Conservation (phyloP, 805 yeast species). For the Saccharomycopsis babjevae region DNA sequence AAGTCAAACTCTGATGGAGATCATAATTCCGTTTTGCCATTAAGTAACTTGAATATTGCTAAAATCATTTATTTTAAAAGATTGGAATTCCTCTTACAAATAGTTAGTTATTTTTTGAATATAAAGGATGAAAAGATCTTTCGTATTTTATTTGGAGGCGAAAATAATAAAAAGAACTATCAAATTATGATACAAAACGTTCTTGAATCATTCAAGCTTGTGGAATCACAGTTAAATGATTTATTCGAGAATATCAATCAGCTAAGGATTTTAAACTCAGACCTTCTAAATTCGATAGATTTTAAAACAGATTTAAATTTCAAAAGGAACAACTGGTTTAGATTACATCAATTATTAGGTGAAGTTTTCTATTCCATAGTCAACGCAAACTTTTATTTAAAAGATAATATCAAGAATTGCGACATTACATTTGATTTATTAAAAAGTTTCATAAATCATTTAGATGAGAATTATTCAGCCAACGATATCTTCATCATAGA, state of each 20-base stretch:
- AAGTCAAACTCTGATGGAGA: conserved; percentile 12
- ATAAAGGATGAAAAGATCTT: conserved; percentile 5
- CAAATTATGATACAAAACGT: conserved; percentile 31
- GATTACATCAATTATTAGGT: conserved; percentile 63
- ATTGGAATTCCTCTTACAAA: conserved; percentile 63
- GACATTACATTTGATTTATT: conserved; percentile 24
- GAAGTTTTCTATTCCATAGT: conserved; percentile 49
- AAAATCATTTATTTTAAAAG: conserved; percentile 59
- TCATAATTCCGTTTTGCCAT: not conserved
- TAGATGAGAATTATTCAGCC: conserved; percentile 35
- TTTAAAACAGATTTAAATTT: conserved; percentile 42
- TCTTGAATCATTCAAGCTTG: conserved; percentile 43
- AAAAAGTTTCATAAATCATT: conserved; percentile 33
- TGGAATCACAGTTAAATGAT: conserved; percentile 46
- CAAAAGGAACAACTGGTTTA: conserved; percentile 51
- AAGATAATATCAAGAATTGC: conserved; percentile 24
- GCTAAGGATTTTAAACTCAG: conserved; percentile 41
- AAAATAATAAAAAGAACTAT: conserved; percentile 20
- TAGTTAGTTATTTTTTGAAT: conserved; percentile 35
- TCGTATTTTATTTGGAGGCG: conserved; percentile 20
- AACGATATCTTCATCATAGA: conserved; percentile 59
- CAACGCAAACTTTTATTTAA: conserved; percentile 17
- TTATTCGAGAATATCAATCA: conserved; percentile 44
- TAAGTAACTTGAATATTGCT: conserved; percentile 42
- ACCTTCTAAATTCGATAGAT: conserved; percentile 30